Evolutionary conservation across 192 early-diverging fungal genomes (phyloP).

Genomic region (Powellomyces hirtus): DNA sequence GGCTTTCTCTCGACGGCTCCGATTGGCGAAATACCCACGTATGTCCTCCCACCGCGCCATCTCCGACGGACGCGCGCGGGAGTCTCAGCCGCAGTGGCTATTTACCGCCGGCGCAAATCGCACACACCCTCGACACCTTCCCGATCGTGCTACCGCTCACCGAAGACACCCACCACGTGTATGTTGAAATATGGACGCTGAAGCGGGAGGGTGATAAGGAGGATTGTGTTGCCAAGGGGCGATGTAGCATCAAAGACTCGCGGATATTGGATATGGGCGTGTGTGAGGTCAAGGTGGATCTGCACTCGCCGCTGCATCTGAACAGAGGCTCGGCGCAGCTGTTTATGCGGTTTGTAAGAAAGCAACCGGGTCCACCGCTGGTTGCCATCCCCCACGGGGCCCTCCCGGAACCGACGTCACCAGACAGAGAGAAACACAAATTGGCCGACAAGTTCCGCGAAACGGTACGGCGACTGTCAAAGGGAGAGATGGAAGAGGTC

Average conservation of each 20-base stretch:
- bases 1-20: constrained; percentile 24
- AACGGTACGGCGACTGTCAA: constrained; percentile 6
- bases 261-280: constrained; percentile 9
- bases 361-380: constrained; percentile 12
- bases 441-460: constrained; percentile 18
- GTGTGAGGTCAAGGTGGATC: constrained; percentile 18
- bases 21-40: constrained; percentile 33
- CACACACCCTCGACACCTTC: constrained; percentile 18
- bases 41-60: constrained; percentile 3
- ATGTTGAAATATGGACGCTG: constrained; percentile 20
- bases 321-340: constrained; percentile 10
- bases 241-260: constrained; percentile 2
- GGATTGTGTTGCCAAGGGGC: constrained; percentile 24
- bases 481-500: constrained; percentile 6
- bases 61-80: not conserved
- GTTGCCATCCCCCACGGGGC: constrained; percentile 23
- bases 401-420: constrained; percentile 10
- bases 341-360: constrained; percentile 7
- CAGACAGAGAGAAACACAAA: constrained; percentile 13
- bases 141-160: constrained; percentile 9
- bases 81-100: constrained; percentile 1
- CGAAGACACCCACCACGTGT: constrained; percentile 20
- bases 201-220: constrained; percentile 27
- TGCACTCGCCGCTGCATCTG: constrained; percentile 14
- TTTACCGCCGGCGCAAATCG: not conserved